phyloP scores from a whole-genome alignment of 2,329 filamentous ascomycete species.

The Keithomyces neogunnii region DNA sequence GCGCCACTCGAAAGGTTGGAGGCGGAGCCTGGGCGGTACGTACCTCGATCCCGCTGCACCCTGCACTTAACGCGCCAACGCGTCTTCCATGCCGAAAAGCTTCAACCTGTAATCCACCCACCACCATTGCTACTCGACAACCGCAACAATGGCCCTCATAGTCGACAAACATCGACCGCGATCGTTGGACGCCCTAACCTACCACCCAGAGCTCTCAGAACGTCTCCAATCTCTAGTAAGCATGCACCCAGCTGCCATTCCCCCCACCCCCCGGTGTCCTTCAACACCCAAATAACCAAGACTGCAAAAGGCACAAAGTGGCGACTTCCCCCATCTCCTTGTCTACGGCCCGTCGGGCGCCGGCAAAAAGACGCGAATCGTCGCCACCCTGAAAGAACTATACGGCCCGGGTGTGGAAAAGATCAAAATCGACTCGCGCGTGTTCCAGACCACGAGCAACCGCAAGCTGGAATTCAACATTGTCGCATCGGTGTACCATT shows the following conservation, averaged over 20 bases:
- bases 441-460: constrained; percentile 92
- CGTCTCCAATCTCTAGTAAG: constrained; percentile 73
- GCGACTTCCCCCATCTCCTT: constrained; percentile 95
- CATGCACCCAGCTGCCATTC: background rate
- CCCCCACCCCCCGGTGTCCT: background rate
- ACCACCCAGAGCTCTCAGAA: constrained; percentile 81
- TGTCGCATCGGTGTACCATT: constrained; percentile 91
- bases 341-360: constrained; percentile 95
- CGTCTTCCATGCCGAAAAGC: constrained; percentile 19
- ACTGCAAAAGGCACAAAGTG: constrained; percentile 69
- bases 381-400: constrained; percentile 88
- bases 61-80: constrained; percentile 31
- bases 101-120: constrained; percentile 10
- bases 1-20: background rate
- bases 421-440: constrained; percentile 97
- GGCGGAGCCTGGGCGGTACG: background rate
- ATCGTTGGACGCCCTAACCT: constrained; percentile 70
- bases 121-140: constrained; percentile 5
- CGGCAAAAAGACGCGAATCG: constrained; percentile 95
- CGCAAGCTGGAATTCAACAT: constrained; percentile 99
- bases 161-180: constrained; percentile 67
- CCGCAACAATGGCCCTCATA: constrained; percentile 52
- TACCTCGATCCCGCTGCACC: background rate
- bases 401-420: constrained; percentile 97
- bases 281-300: background rate